phyloP scores from a whole-genome alignment of 257 asterid species.

The Capsicum chinense region DNA sequence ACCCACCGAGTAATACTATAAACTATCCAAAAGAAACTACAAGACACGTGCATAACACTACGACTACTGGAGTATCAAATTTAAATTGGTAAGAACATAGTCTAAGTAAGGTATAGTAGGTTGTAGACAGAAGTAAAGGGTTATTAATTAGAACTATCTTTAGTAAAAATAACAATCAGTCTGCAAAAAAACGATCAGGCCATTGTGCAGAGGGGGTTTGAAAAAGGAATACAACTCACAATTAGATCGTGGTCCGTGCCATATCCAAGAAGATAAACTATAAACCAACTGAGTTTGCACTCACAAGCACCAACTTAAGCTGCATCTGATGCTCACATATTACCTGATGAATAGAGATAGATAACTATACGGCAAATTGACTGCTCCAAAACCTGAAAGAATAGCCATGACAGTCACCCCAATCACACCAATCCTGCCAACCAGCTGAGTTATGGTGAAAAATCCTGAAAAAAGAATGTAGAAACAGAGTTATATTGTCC shows the following conservation, averaged over 20 bases:
- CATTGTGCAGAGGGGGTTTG: not conserved
- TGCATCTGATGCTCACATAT: conserved; percentile 35
- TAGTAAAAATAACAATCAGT: not conserved
- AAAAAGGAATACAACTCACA: conserved; percentile 16
- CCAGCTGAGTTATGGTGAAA: conserved; percentile 94
- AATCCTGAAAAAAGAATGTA: conserved; percentile 59
- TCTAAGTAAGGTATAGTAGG: conserved; percentile 16
- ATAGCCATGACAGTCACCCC: conserved; percentile 98
- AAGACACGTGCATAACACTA: too few species aligned
- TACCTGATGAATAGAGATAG: conserved; percentile 95
- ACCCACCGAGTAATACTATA: too few species aligned
- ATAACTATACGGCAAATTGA: conserved; percentile 95
- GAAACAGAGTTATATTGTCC: not conserved
- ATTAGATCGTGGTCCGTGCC: not conserved
- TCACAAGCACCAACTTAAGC: conserved; percentile 34
- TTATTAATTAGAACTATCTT: not conserved
- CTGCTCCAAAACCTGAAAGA: conserved; percentile 98
- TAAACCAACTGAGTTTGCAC: not conserved
- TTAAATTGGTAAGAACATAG: not conserved
- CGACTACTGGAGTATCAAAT: not conserved
- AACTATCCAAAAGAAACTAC: too few species aligned
- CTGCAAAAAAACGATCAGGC: not conserved
- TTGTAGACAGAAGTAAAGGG: conserved; percentile 12
- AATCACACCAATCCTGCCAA: conserved; percentile 97
- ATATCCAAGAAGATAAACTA: conserved; percentile 15